phyloP scores from a whole-genome alignment of 495 filamentous ascomycete species.

The Penicillium dipodomyicola region DNA sequence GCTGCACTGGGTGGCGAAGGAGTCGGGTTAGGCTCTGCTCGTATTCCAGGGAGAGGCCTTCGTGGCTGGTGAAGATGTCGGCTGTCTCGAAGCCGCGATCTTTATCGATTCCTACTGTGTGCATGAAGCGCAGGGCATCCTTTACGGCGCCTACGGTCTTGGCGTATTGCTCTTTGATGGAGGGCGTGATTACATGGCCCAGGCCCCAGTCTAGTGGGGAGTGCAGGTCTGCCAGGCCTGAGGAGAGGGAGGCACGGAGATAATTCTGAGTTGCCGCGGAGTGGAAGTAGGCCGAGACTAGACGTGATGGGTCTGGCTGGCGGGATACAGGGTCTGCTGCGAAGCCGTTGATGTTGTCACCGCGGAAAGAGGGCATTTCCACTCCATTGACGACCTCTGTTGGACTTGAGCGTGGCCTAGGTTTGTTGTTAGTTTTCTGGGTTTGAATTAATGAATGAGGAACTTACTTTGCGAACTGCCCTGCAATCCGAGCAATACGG shows the following conservation, averaged over 20 bases:
- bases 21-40: conserved; percentile 80
- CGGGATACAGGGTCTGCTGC: conserved; percentile 58
- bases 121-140: conserved; percentile 93
- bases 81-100: conserved; percentile 83
- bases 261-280: conserved; percentile 93
- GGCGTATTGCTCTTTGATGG: conserved; percentile 79
- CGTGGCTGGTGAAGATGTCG: conserved; percentile 92
- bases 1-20: conserved; percentile 54
- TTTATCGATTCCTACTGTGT: conserved; percentile 87
- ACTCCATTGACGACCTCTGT: conserved; percentile 78
- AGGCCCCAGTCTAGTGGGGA: conserved; percentile 92
- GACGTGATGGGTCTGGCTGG: conserved; percentile 72
- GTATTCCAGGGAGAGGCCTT: conserved; percentile 92
- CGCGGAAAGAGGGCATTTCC: conserved; percentile 84
- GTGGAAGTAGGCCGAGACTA: conserved; percentile 93
- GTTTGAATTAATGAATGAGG: neutral
- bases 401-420: conserved; percentile 75
- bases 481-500: conserved; percentile 91
- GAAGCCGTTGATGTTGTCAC: conserved; percentile 94
- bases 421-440: neutral
- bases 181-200: conserved; percentile 83
- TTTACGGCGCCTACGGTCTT: conserved; percentile 79
- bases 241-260: conserved; percentile 75
- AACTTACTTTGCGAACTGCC: conserved; percentile 82
- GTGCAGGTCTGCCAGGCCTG: conserved; percentile 90